Percentiles rank a stretch among this genome's conserved stretches.
Conservation (phyloP, 352 stramenopile genomes). For the Pythium monospermum region DNA sequence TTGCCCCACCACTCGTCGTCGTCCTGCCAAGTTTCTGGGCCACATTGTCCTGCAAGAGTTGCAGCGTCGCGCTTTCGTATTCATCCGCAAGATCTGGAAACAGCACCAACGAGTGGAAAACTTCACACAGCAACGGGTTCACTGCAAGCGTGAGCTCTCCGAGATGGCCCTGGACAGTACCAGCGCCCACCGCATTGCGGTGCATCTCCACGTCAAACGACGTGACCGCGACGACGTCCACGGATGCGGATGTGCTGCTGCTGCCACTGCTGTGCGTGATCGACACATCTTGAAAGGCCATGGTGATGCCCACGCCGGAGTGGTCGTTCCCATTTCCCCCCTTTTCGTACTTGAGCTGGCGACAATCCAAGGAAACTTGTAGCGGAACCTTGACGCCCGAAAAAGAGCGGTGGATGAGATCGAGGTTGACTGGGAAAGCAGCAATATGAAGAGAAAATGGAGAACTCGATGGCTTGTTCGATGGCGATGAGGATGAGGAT, state of each 20-base stretch:
- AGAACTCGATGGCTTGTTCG: neutral
- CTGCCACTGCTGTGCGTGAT: neutral
- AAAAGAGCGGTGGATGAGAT: slow-evolving; percentile 5
- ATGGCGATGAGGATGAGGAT: neutral
- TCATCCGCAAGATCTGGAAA: slow-evolving; percentile 20
- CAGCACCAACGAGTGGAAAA: slow-evolving; percentile 14
- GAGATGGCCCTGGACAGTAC: slow-evolving; percentile 3
- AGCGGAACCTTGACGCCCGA: slow-evolving; percentile 2
- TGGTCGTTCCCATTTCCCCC: too few species aligned
- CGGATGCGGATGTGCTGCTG: neutral
- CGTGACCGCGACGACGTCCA: neutral
- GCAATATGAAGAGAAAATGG: slow-evolving; percentile 5
- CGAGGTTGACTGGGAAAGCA: slow-evolving; percentile 4
- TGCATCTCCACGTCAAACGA: slow-evolving; percentile 8
- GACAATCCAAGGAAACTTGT: neutral
- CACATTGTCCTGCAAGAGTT: slow-evolving; percentile 12
- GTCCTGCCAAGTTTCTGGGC: neutral
- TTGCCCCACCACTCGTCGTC: neutral
- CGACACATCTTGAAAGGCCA: neutral
- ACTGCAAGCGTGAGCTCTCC: slow-evolving; percentile 2
- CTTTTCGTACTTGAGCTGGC: slow-evolving; percentile 4
- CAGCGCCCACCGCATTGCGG: slow-evolving; percentile 5
- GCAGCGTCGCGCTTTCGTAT: slow-evolving; percentile 6
- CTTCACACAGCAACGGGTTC: slow-evolving; percentile 11
- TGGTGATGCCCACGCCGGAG: too few species aligned